A percentile compares a stretch with the other conserved stretches of the same genome.
Conservation (phyloP, 495 filamentous ascomycete genomes). For the Neurospora tetrasperma region DNA sequence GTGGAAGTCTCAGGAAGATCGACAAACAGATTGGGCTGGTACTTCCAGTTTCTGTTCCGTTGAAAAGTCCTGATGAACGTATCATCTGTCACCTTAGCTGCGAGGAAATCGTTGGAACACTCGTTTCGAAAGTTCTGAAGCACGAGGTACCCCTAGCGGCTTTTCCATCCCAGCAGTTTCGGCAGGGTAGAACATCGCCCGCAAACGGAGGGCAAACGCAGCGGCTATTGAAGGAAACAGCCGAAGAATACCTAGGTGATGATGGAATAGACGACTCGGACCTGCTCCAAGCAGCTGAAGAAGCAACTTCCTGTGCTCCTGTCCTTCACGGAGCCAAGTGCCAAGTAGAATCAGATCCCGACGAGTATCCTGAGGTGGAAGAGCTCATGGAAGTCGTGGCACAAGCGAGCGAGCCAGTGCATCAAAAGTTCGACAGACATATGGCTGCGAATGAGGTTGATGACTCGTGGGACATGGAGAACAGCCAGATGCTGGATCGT, state of each 20-base stretch:
- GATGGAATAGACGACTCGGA: conserved; percentile 16
- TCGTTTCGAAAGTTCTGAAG: conserved; percentile 48
- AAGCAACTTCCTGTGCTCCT: not conserved
- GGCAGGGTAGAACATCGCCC: not conserved
- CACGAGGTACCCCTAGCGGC: conserved; percentile 47
- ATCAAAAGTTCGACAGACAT: conserved; percentile 33
- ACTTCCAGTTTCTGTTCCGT: conserved; percentile 47
- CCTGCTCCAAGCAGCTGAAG: conserved; percentile 16
- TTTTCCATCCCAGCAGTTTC: conserved; percentile 32
- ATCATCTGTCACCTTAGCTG: conserved; percentile 72
- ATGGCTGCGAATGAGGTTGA: conserved; percentile 11
- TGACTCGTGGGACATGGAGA: conserved; percentile 8
- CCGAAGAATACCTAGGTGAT: conserved; percentile 11
- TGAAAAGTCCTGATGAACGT: conserved; percentile 45
- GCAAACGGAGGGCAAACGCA: not conserved
- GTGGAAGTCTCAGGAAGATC: conserved; percentile 59
- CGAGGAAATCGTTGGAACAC: conserved; percentile 83
- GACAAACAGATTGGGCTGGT: conserved; percentile 44
- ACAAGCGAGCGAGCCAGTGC: not conserved
- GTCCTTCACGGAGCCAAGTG: not conserved
- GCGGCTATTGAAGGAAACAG: not conserved
- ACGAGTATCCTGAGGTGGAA: conserved; percentile 22
- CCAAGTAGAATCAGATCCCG: conserved; percentile 8
- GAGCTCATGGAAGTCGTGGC: conserved; percentile 14
- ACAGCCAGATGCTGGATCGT: conserved; percentile 13